A percentile compares a stretch with the other conserved stretches of the same genome.
Conservation (phyloP, 2,329 filamentous ascomycete species). For the Fusarium chuoi region DNA sequence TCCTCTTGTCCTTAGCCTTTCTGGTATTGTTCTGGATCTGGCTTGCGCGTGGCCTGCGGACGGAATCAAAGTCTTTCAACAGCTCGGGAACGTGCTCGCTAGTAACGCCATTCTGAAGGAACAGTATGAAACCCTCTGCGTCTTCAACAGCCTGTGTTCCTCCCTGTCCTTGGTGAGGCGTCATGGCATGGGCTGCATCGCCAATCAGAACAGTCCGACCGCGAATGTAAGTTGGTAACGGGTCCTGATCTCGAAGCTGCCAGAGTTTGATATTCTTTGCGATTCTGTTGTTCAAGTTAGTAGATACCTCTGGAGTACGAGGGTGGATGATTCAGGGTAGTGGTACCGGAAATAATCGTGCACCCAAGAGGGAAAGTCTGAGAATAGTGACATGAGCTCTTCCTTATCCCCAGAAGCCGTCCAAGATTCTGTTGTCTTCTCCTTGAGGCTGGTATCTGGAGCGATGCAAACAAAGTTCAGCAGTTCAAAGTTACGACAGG, state of each 20-base stretch:
- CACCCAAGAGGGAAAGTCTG: neutral
- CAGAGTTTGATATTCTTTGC: neutral
- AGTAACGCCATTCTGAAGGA: accelerated
- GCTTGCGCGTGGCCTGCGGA: neutral
- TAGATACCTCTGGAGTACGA: too few species aligned
- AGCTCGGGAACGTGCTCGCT: neutral
- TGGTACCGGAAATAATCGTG: neutral
- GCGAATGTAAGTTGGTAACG: neutral
- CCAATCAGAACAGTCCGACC: neutral
- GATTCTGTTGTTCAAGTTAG: neutral
- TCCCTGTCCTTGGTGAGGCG: neutral
- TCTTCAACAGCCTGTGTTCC: neutral
- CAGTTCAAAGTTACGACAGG: neutral
- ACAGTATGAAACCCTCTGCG: neutral
- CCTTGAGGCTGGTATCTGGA: neutral
- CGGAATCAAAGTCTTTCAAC: neutral
- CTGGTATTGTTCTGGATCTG: neutral
- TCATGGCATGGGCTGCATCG: neutral
- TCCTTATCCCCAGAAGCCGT: neutral
- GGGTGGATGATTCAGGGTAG: too few species aligned
- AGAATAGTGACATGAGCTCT: neutral
- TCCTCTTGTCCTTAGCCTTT: neutral
- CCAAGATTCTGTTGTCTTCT: neutral
- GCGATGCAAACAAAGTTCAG: neutral
- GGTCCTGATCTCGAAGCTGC: neutral